Percentiles rank a stretch among this genome's conserved stretches.
Conservation (phyloP, 163 green algal genomes). For the Volvox carteri region DNA sequence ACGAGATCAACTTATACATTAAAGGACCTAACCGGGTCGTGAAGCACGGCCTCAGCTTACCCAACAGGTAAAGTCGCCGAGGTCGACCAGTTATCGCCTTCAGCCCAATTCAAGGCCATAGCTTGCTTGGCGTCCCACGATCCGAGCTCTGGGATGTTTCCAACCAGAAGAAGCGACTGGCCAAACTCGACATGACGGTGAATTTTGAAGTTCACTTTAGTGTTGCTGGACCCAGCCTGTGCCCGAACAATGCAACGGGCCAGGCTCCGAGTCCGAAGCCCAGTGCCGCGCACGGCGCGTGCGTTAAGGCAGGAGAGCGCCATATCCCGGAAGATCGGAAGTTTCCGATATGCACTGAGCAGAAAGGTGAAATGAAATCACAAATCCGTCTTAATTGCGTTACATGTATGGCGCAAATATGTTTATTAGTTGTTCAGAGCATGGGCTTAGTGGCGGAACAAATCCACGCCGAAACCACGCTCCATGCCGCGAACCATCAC, state of each 20-base stretch:
- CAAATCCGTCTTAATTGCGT: no score
- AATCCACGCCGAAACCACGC: not conserved
- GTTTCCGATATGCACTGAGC: not conserved
- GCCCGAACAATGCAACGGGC: not conserved
- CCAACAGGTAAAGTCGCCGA: not conserved
- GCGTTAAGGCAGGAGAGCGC: not conserved
- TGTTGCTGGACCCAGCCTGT: not conserved
- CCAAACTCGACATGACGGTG: constrained; percentile 64
- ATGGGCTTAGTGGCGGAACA: not conserved
- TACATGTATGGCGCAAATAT: no score
- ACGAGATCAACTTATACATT: no score
- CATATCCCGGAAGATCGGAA: constrained; percentile 16
- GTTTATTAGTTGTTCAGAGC: no score
- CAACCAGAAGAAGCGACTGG: constrained; percentile 61
- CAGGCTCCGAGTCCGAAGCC: not conserved
- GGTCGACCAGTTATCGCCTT: constrained; percentile 63
- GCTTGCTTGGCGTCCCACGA: constrained; percentile 58
- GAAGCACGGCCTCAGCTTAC: no score
- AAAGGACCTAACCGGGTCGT: no score
- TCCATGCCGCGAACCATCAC: not conserved
- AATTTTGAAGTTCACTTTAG: constrained; percentile 62
- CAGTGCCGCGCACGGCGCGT: not conserved
- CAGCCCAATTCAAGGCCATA: constrained; percentile 60
- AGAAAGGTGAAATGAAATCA: no score
- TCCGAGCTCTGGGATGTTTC: constrained; percentile 55